Conservation (phyloP, 208 protist genomes). For the Leptomonas seymouri region DNA sequence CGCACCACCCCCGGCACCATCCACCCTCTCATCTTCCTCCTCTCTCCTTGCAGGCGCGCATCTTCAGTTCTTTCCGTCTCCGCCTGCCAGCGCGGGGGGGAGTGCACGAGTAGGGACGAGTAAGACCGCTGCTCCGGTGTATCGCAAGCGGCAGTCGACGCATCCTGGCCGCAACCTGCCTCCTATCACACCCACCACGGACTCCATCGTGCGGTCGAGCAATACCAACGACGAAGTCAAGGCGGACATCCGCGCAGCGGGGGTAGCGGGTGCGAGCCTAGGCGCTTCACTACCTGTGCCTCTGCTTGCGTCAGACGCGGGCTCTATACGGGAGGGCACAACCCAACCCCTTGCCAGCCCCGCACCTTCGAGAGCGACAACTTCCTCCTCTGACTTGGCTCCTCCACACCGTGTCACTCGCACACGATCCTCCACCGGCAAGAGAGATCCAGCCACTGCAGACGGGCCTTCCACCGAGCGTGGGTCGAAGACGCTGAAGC, state of each 20-base stretch:
- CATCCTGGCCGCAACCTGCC: conserved; percentile 26
- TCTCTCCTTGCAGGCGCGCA: not conserved
- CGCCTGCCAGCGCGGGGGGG: conserved; percentile 30
- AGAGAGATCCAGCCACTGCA: not conserved
- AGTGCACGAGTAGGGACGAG: not conserved
- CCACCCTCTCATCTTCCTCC: conserved; percentile 7
- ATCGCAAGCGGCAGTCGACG: conserved; percentile 30
- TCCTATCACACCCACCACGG: conserved; percentile 18
- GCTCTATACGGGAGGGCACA: too few relatives aligned
- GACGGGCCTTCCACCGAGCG: not conserved
- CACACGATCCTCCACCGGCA: conserved; percentile 4
- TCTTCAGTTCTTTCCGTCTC: conserved; percentile 39
- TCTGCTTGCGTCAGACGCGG: not conserved
- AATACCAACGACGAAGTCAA: not conserved
- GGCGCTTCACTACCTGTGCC: conserved; percentile 2
- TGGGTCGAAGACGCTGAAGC: conserved; percentile 7
- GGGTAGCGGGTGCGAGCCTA: too few relatives aligned
- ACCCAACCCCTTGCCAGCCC: not conserved
- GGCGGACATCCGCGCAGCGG: too few relatives aligned
- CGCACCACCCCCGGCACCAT: not conserved
- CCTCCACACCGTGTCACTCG: not conserved
- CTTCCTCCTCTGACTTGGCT: not conserved
- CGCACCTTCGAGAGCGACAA: not conserved
- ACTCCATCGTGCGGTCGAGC: conserved; percentile 17
- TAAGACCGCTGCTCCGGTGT: conserved; percentile 1